Base-by-base conservation (phyloP, 768 basidiomycete species). In the Infundibulicybe gibba region DNA sequence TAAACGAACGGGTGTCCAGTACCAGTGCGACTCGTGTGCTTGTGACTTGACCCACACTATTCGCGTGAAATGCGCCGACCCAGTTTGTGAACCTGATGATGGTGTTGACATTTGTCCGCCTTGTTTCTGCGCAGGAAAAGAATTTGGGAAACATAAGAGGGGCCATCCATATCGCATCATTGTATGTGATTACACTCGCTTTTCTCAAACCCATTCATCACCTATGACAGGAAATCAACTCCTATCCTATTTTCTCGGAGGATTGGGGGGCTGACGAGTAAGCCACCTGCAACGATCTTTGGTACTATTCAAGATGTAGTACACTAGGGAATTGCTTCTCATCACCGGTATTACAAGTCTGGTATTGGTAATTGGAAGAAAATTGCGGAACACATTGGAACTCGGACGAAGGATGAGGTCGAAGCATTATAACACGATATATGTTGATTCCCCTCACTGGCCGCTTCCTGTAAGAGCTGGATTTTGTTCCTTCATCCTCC, bases 221-320 rank as follows among this genome's bases (percentile, higher is more conserved):
- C 33, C 35, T 4, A 11, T 32, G 43, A 10, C 61, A 94, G 94
- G 94, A 97, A 70, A 79, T 94, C 58, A 92, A 97, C 62, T 93
- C 95, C 6, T 91, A 94, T 65, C 97, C 95, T 2, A 97, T 99
- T 58, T 95, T 97, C 58, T 77, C 85, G 6, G 83, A 87, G 47
- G 92, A 95, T 62, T 98, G 95, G 97, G 95, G 94, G 33, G 95
- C 94, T 8, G 95, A 98, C 64, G 95, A 99, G 91, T 93, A 56
- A 65, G 84, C 71, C 2, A 34, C 44, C 16, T 38, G 25, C 41
- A 25, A 25, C 25, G 8, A 25, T 25, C 25, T 25, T 25, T 3
- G 25, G 25, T 8, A 25, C 25, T 15, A 9, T 17, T 16, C 34
- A 14, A 32, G 34, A 25, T 37, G 2, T 43, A 19, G 30, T 40